Evolutionary conservation across 345 rosid genomes (phyloP), one percentile per base, ranked within the genome.

Genomic region (Acer saccharum): DNA sequence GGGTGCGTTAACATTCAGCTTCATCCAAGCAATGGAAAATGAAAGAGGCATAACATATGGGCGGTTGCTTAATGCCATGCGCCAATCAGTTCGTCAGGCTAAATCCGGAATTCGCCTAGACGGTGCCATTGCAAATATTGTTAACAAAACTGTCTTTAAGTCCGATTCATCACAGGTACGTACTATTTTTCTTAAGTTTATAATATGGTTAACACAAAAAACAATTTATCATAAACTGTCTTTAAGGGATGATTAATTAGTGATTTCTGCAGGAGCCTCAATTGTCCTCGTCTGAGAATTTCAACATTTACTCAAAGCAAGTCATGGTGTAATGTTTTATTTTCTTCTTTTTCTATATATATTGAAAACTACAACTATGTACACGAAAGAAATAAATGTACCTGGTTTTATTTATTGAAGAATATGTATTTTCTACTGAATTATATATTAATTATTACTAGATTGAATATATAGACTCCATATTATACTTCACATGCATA

Each of bases 1-100:
- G 0, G 98, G 98, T 29, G 98, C 94, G 17, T 73, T 90, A 89
- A 95, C 98, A 4, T 89, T 85, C 72, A 87, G 92, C 88, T 93
- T 95, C 82, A 90, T 93, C 44, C 90, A 92, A 64, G 89, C 95
- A 4, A 83, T 93, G 75, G 84, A 86, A 65, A 88, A 83, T 3
- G 92, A 90, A 54, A 90, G 90, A 0, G 84, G 87, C 44, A 78
- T 87, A 7, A 89, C 94, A 0, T 93, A 95, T 7, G 95, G 95
- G 2, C 83, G 79, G 50, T 73, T 95, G 73, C 90, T 93, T 68
- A 82, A 32, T 43, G 76, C 89, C 27, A 90, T 95, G 91, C 82
- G 88, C 32, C 71, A 52, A 14, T 80, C 89, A 0, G 81, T 90
- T 75, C 89, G 87, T 3, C 81, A 82, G 13, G 89, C 91, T 6